Percentiles rank a stretch among this genome's conserved stretches.
Conservation (phyloP, 1,284 basidiomycete species). For the Cutaneotrichosporon sp. region DNA sequence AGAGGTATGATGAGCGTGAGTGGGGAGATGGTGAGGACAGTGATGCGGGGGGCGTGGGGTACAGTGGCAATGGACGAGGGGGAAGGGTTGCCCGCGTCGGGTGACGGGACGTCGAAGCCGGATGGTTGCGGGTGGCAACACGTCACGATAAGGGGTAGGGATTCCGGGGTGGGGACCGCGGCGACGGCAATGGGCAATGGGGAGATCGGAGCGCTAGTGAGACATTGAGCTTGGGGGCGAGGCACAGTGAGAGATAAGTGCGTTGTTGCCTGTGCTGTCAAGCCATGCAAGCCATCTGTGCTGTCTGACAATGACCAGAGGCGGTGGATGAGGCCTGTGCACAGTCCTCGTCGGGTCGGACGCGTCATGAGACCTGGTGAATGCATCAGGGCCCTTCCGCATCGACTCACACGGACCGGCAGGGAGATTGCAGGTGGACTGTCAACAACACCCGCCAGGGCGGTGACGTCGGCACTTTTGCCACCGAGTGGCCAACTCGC, state of each 20-base stretch:
- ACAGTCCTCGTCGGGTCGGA: background rate
- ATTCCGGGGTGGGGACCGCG: background rate
- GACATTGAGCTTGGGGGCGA: background rate
- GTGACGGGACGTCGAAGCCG: background rate
- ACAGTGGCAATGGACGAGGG: background rate
- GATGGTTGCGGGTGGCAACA: slow-evolving; percentile 12
- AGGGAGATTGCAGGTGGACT: too few species aligned
- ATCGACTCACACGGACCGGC: background rate
- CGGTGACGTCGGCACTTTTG: background rate
- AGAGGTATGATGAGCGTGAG: background rate
- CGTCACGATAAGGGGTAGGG: slow-evolving; percentile 4
- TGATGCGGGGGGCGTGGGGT: background rate
- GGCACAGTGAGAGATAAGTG: background rate
- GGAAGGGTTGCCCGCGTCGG: background rate
- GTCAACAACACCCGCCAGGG: too few species aligned
- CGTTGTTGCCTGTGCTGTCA: background rate
- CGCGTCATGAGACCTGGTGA: background rate
- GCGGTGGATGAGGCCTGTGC: background rate
- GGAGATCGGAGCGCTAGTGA: background rate
- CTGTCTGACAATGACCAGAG: too few species aligned
- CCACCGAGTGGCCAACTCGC: slow-evolving; percentile 3
- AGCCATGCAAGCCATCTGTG: background rate
- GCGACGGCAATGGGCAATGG: background rate
- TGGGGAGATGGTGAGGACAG: background rate
- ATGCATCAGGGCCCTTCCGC: background rate